A percentile compares a stretch with the other conserved stretches of the same genome.
Evolutionary conservation across 805 yeast species (phyloP).

Genomic region (Barnettozyma siamensis): DNA sequence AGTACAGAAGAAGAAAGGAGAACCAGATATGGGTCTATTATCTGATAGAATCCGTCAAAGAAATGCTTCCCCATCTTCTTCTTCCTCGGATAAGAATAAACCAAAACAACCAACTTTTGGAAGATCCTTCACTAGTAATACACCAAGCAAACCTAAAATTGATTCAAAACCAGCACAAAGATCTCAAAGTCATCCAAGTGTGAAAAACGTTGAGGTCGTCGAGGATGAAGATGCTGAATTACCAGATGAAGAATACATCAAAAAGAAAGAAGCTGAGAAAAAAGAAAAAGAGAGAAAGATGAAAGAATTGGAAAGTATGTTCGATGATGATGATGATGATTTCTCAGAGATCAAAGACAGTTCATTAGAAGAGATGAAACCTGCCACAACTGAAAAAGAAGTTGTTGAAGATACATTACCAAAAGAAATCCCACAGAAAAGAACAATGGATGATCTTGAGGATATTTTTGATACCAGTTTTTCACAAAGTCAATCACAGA

Average conservation of each 20-base stretch:
- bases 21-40: constrained; percentile 17
- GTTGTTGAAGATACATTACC: background rate
- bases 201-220: constrained; percentile 1
- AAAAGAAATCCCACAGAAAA: constrained; percentile 1
- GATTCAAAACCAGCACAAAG: constrained; percentile 6
- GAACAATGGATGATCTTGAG: constrained; percentile 13
- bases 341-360: constrained; percentile 1
- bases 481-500: constrained; percentile 1
- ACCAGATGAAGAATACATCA: constrained; percentile 13
- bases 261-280: constrained; percentile 9
- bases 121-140: constrained; percentile 6
- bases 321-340: constrained; percentile 28
- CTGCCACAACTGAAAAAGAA: background rate
- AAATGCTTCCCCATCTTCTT: constrained; percentile 3
- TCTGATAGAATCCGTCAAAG: constrained; percentile 14
- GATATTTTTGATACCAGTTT: constrained; percentile 7
- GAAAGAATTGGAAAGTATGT: constrained; percentile 29
- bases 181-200: constrained; percentile 9
- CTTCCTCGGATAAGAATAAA: constrained; percentile 7
- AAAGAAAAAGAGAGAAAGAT: constrained; percentile 11
- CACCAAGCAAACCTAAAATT: background rate
- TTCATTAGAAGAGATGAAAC: background rate
- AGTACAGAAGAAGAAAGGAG: constrained; percentile 7
- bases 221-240: constrained; percentile 17
- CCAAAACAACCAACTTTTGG: constrained; percentile 14